Percentiles rank a stretch among this genome's conserved stretches.
phyloP scores from a whole-genome alignment of 1,284 basidiomycete genomes.

The Puccinia polysora region DNA sequence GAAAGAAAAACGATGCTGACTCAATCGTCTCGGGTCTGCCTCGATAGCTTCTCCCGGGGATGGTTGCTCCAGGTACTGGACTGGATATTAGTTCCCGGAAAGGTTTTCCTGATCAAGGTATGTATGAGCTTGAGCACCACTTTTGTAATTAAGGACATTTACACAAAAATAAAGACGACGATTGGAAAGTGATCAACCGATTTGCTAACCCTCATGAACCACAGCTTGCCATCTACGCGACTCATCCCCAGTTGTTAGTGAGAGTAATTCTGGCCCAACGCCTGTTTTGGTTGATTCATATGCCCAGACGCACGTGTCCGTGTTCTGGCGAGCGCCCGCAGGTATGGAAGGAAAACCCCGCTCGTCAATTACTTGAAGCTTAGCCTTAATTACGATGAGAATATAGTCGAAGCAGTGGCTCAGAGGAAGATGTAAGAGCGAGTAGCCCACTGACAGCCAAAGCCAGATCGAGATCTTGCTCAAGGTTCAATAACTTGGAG shows the following conservation, averaged over 20 bases:
- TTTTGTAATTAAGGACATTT: background rate
- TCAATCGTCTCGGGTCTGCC: conserved; percentile 61
- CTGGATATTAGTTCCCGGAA: conserved; percentile 1
- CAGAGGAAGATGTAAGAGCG: conserved; percentile 4
- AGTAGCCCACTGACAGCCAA: conserved; percentile 32
- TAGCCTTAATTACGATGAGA: conserved; percentile 12
- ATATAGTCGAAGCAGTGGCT: background rate
- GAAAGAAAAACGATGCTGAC: conserved; percentile 46
- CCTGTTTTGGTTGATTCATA: conserved; percentile 53
- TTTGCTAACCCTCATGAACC: background rate
- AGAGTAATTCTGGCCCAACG: conserved; percentile 51
- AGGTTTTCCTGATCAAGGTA: background rate
- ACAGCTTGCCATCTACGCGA: conserved; percentile 22
- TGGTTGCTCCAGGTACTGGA: conserved; percentile 50
- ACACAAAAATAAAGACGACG: background rate
- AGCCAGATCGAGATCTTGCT: conserved; percentile 53
- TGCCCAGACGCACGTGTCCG: conserved; percentile 58
- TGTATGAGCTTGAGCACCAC: background rate
- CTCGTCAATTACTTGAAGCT: too few relatives aligned
- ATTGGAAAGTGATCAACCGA: background rate
- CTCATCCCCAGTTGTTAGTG: conserved; percentile 45
- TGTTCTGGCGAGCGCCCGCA: conserved; percentile 45
- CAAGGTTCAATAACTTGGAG: conserved; percentile 55
- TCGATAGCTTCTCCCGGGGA: conserved; percentile 50
- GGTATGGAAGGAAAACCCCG: conserved; percentile 51